A percentile compares a stretch with the other conserved stretches of the same genome.
Evolutionary conservation across 345 rosid species (phyloP).

Genomic region (Sonneratia alba): DNA sequence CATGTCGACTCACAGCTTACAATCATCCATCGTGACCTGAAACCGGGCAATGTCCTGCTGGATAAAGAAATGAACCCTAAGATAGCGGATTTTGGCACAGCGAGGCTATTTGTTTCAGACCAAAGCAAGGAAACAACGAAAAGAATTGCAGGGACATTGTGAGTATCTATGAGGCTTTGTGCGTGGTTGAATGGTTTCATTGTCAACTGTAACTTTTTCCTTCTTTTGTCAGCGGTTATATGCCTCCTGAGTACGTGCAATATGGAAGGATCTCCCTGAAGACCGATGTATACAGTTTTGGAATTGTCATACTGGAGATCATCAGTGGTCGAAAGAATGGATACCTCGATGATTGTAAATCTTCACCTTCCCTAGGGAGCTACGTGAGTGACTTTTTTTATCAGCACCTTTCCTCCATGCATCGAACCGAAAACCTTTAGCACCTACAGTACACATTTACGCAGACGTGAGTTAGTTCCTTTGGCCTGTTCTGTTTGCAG

Average conservation of each 20-base stretch:
- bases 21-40: slow-evolving; percentile 30
- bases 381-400: slow-evolving; percentile 8
- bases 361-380: slow-evolving; percentile 6
- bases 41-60: slow-evolving; percentile 18
- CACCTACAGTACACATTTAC: background rate
- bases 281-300: slow-evolving; percentile 15
- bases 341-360: background rate
- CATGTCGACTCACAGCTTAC: slow-evolving; percentile 21
- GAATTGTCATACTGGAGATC: slow-evolving; percentile 21
- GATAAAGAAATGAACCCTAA: slow-evolving; percentile 24
- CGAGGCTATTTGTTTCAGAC: slow-evolving; percentile 15
- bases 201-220: background rate
- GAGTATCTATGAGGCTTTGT: background rate
- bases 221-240: slow-evolving; percentile 8
- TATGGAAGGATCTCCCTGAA: slow-evolving; percentile 9
- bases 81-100: slow-evolving; percentile 29
- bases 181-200: background rate
- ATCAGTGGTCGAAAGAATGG: slow-evolving; percentile 12
- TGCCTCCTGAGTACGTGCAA: slow-evolving; percentile 18
- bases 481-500: background rate
- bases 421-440: background rate
- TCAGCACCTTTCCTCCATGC: background rate
- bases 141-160: slow-evolving; percentile 21
- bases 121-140: slow-evolving; percentile 10
- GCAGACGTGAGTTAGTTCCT: background rate